Conservation (phyloP, 2,329 filamentous ascomycete species). For the Albophoma yamanashiensis region DNA sequence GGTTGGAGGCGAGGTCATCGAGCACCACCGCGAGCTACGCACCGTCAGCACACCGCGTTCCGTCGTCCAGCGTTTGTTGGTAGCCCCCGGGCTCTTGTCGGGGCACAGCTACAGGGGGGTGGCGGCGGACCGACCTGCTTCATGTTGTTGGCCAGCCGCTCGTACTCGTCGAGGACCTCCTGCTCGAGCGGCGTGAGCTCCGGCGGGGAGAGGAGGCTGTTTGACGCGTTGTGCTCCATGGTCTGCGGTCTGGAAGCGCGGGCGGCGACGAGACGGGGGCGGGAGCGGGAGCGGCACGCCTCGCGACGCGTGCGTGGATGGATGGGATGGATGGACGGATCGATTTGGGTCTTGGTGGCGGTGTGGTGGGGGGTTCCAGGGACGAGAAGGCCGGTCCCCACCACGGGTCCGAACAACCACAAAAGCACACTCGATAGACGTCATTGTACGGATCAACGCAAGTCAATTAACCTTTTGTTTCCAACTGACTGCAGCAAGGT, state of each 20-base stretch:
- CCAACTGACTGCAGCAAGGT: no score
- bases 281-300: no score
- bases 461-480: no score
- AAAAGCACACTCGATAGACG: no score
- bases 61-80: not conserved
- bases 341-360: not conserved
- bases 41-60: not conserved
- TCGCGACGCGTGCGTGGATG: not conserved
- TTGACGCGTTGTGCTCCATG: conserved; percentile 8
- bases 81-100: not conserved
- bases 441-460: no score
- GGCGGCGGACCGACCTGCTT: conserved; percentile 64
- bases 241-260: not conserved
- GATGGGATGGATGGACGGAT: not conserved
- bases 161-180: conserved; percentile 90
- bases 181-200: conserved; percentile 76
- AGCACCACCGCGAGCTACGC: conserved; percentile 44
- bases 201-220: conserved; percentile 28
- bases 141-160: conserved; percentile 77
- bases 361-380: not conserved
- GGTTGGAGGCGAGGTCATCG: conserved; percentile 54
- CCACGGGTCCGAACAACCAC: not conserved
- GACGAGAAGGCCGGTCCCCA: not conserved
- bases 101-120: not conserved
- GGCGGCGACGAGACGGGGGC: not conserved